Evolutionary conservation across 2,329 filamentous ascomycete genomes (phyloP), one percentile per base, ranked within the genome.

Genomic region (Monosporascus sp.): DNA sequence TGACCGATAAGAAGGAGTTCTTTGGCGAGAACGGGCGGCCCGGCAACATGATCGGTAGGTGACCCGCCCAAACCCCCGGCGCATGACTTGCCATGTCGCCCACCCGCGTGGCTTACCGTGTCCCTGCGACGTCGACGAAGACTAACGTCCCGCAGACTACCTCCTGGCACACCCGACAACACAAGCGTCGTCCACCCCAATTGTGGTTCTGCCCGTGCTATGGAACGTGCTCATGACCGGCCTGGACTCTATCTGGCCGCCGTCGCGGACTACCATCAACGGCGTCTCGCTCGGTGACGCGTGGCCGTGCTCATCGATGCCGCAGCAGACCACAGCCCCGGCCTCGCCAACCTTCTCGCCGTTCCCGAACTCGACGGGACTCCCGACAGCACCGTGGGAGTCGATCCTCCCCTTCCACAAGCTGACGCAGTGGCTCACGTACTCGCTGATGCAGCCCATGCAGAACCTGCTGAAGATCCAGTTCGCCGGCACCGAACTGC

Each of bases 391-490:
- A 81, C 81, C 7, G 77, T 85, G 59, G 87, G 88, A 93, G 68
- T 86, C 80, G 61, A 93, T 95, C 63, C 82, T 93, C 11, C 91
- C 91, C 0, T 96, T 96, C 75, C 92, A 97, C 76, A 96, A 96
- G 73, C 80, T 96, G 37, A 95, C 91, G 0, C 91, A 96, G 70
- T 97, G 92, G 92, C 85, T 97, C 52, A 90, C 88, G 49, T 96
- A 96, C 72, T 96, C 91, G 2, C 81, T 97, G 52, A 95, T 95
- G 89, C 87, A 91, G 24, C 91, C 91, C 0, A 95, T 96, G 87
- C 83, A 86, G 52, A 88, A 85, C 59, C 72, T 96, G 22, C 84
- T 96, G 63, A 82, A 87, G 53, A 85, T 95, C 55, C 84, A 91
- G 60, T 94, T 94, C 69, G 85, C 87, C 3, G 90, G 91, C 44